A percentile compares a stretch with the other conserved stretches of the same genome.
phyloP scores from a whole-genome alignment of 345 rosid species.

The Ricinus communis region DNA sequence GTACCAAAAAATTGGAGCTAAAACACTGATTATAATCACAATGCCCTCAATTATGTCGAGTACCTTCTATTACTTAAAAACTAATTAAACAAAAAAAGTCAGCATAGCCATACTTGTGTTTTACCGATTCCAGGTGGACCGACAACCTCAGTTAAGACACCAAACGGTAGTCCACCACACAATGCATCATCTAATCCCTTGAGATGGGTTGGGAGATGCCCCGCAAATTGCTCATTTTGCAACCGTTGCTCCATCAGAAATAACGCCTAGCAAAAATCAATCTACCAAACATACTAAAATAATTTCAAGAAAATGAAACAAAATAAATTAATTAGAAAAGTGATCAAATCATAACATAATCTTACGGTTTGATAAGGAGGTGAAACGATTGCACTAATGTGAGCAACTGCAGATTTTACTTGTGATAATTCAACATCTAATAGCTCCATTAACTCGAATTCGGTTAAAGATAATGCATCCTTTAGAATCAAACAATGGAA shows the following conservation, averaged over 20 bases:
- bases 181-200: conserved; percentile 72
- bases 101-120: conserved; percentile 65
- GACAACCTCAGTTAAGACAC: conserved; percentile 79
- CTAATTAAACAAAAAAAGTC: too few relatives aligned
- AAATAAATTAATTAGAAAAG: neutral
- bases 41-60: too few relatives aligned
- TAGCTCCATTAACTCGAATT: conserved; percentile 74
- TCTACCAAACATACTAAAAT: neutral
- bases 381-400: conserved; percentile 55
- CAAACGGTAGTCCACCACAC: conserved; percentile 80
- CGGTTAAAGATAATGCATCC: conserved; percentile 75
- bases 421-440: conserved; percentile 57
- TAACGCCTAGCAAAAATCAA: conserved; percentile 39
- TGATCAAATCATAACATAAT: neutral
- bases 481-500: conserved; percentile 12
- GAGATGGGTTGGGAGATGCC: conserved; percentile 72
- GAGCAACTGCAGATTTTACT: conserved; percentile 50
- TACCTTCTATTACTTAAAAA: too few relatives aligned
- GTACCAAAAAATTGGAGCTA: too few relatives aligned
- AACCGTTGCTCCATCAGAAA: conserved; percentile 52
- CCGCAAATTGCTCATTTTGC: conserved; percentile 44
- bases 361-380: conserved; percentile 67
- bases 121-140: conserved; percentile 93
- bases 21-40: too few relatives aligned
- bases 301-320: neutral